A percentile compares a stretch with the other conserved stretches of the same genome.
Evolutionary conservation across 208 protist species (phyloP).

Genomic region (Borovskyia barvae): DNA sequence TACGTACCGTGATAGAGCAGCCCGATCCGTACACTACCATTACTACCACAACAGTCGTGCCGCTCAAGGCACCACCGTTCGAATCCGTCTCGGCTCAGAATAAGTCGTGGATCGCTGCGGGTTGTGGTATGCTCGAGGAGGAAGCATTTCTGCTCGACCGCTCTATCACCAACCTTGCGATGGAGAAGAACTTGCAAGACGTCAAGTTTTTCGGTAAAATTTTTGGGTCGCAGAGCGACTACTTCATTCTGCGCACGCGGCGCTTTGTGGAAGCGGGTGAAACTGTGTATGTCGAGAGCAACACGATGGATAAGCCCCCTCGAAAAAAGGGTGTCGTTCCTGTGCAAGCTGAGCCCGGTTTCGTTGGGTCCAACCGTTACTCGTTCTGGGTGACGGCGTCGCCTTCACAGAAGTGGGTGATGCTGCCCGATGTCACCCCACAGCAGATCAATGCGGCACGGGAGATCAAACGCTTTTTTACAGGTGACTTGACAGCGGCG

Average conservation of each 20-base stretch:
- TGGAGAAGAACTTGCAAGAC: slow-evolving; percentile 82
- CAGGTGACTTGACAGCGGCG: slow-evolving; percentile 80
- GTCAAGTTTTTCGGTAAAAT: slow-evolving; percentile 92
- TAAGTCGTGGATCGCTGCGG: slow-evolving; percentile 68
- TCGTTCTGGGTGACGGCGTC: slow-evolving; percentile 91
- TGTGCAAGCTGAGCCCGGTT: slow-evolving; percentile 82
- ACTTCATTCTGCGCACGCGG: slow-evolving; percentile 79
- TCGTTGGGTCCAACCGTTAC: slow-evolving; percentile 84
- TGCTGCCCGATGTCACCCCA: slow-evolving; percentile 93
- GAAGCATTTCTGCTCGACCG: slow-evolving; percentile 89
- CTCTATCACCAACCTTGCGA: slow-evolving; percentile 87
- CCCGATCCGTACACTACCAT: slow-evolving; percentile 90
- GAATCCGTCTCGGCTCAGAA: slow-evolving; percentile 73
- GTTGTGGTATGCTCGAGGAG: slow-evolving; percentile 76
- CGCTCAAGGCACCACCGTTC: slow-evolving; percentile 72
- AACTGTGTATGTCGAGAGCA: slow-evolving; percentile 81
- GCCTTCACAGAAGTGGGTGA: slow-evolving; percentile 67
- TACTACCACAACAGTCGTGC: slow-evolving; percentile 84
- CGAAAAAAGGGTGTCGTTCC: slow-evolving; percentile 80
- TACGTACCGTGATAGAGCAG: slow-evolving; percentile 84
- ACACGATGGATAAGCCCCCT: slow-evolving; percentile 86
- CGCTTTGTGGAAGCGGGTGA: slow-evolving; percentile 74
- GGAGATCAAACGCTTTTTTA: slow-evolving; percentile 88
- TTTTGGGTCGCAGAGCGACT: slow-evolving; percentile 80
- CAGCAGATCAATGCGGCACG: slow-evolving; percentile 89